These are phyloP conservation scores for Colletotrichum sansevieriae DNA, from an alignment of 2,329 filamentous ascomycete species.

Conservation along the genomic window DNA sequence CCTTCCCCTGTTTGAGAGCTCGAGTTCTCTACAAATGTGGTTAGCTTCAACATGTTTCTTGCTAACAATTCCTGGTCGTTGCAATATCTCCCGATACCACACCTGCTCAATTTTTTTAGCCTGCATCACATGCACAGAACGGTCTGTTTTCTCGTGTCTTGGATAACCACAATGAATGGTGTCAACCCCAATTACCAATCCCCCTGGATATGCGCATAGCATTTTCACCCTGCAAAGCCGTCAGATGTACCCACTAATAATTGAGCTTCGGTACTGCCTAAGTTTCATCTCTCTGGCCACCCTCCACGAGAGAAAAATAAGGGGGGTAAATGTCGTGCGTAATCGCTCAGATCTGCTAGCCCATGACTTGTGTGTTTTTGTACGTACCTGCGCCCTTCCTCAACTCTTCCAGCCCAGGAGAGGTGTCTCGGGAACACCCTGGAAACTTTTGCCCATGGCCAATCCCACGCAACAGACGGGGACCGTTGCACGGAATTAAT, in stretches of 20 bases:
- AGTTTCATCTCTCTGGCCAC: slow-evolving; percentile 20
- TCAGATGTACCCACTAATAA: slow-evolving; percentile 19
- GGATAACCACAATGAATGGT: background rate
- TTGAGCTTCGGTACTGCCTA: background rate
- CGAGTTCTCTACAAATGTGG: too few species aligned
- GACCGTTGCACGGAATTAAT: slow-evolving; percentile 29
- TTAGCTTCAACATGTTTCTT: too few species aligned
- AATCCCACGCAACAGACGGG: slow-evolving; percentile 26
- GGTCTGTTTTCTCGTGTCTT: too few species aligned
- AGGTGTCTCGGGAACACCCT: slow-evolving; percentile 20
- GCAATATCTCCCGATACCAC: too few species aligned
- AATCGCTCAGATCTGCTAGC: slow-evolving; percentile 1
- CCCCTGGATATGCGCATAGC: background rate
- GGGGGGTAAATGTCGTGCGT: background rate
- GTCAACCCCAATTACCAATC: background rate
- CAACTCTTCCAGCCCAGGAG: background rate
- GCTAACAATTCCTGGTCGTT: too few species aligned
- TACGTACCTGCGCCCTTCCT: background rate
- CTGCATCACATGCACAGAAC: too few species aligned
- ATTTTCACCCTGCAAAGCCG: background rate
- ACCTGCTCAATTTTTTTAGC: too few species aligned
- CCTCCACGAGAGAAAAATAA: background rate
- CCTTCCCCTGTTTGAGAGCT: too few species aligned
- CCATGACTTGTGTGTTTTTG: background rate
- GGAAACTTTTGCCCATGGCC: background rate